A percentile compares a stretch with the other conserved stretches of the same genome.
Evolutionary conservation across 805 yeast species (phyloP).

Genomic region (Teunomyces stri): DNA sequence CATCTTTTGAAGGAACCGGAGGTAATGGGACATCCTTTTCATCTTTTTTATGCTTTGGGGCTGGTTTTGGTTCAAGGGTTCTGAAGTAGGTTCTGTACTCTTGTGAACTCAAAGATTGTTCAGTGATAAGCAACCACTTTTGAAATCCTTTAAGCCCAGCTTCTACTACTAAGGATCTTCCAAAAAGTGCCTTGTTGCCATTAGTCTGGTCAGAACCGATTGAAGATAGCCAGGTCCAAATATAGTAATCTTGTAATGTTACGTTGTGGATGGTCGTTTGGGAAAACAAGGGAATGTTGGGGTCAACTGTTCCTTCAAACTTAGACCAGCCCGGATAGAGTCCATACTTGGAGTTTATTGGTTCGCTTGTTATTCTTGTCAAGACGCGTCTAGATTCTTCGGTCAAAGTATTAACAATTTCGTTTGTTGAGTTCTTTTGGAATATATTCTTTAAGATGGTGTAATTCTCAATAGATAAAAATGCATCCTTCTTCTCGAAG

Average conservation of each 20-base stretch:
- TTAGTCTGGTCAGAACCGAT: slow-evolving; percentile 71
- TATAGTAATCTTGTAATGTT: slow-evolving; percentile 80
- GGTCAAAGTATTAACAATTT: slow-evolving; percentile 63
- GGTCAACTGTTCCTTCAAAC: slow-evolving; percentile 11
- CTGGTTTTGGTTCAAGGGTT: neutral
- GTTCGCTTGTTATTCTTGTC: slow-evolving; percentile 35
- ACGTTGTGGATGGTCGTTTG: slow-evolving; percentile 51
- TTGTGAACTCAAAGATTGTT: slow-evolving; percentile 48
- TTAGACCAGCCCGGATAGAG: slow-evolving; percentile 40
- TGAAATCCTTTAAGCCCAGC: slow-evolving; percentile 75
- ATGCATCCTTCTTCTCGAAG: slow-evolving; percentile 68
- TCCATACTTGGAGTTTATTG: slow-evolving; percentile 34
- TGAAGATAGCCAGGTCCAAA: slow-evolving; percentile 88
- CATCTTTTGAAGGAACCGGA: slow-evolving; percentile 15
- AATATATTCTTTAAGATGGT: slow-evolving; percentile 72
- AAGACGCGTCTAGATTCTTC: slow-evolving; percentile 67
- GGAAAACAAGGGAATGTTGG: slow-evolving; percentile 38
- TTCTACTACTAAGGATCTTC: slow-evolving; percentile 78
- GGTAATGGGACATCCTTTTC: slow-evolving; percentile 16
- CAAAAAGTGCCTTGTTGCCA: slow-evolving; percentile 65
- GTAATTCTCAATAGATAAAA: slow-evolving; percentile 74
- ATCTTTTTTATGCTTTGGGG: slow-evolving; percentile 8
- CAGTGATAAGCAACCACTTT: slow-evolving; percentile 77
- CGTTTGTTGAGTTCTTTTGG: slow-evolving; percentile 50
- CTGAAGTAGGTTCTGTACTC: slow-evolving; percentile 29